Evolutionary conservation across 768 basidiomycete genomes (phyloP).

Genomic region (Boletus subcaerulescens): DNA sequence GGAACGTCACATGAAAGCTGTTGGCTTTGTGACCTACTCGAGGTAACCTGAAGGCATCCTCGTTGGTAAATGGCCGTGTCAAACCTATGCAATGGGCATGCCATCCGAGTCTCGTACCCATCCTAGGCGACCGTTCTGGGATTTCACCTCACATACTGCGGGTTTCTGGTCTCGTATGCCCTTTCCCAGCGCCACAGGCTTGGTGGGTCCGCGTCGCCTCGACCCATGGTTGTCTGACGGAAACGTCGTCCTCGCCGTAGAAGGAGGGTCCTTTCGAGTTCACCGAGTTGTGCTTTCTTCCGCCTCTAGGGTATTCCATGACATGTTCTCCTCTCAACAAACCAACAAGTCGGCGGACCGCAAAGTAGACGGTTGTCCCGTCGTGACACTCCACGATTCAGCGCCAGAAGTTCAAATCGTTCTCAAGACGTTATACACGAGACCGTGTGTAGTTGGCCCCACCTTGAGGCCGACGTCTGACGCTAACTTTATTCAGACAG

Average conservation of each 20-base stretch:
- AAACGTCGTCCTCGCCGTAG: conserved; percentile 22
- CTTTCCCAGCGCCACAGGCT: conserved; percentile 8
- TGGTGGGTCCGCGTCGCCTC: conserved; percentile 16
- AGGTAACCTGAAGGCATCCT: conserved; percentile 26
- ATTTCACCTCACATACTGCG: conserved; percentile 10
- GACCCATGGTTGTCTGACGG: conserved; percentile 26
- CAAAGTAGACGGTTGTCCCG: conserved; percentile 24
- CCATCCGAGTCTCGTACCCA: conserved; percentile 11
- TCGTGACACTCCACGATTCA: conserved; percentile 17
- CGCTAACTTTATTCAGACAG: conserved; percentile 17
- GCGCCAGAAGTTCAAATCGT: conserved; percentile 25
- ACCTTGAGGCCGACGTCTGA: neutral
- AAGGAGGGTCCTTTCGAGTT: conserved; percentile 22
- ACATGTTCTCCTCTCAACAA: conserved; percentile 15
- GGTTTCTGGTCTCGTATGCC: conserved; percentile 23
- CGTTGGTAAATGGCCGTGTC: conserved; percentile 26
- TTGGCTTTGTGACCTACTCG: conserved; percentile 12
- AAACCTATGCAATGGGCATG: conserved; percentile 24
- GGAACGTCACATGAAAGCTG: conserved; percentile 11
- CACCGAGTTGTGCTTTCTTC: conserved; percentile 23
- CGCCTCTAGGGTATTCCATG: conserved; percentile 19
- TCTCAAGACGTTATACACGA: conserved; percentile 21
- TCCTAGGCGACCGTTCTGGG: conserved; percentile 10
- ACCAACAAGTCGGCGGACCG: conserved; percentile 6
- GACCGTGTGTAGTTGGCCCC: conserved; percentile 19